Conservation (phyloP, 2,329 filamentous ascomycete species). For the Bipolaris sorokiniana region DNA sequence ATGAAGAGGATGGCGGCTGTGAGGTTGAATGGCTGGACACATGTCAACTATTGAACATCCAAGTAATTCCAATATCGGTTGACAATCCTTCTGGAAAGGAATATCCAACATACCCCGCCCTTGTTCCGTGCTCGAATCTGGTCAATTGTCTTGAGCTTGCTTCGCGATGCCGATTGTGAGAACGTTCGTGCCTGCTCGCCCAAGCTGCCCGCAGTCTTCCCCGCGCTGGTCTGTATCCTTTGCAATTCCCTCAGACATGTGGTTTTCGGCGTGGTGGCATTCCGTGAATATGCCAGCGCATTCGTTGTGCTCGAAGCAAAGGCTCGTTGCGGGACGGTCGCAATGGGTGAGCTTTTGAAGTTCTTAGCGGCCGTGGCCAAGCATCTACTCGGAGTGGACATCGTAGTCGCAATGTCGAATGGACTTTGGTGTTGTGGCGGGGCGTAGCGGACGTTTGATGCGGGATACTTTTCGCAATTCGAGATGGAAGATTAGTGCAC, state of each 20-base stretch:
- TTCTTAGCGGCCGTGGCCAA: conserved; percentile 26
- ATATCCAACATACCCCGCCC: conserved; percentile 37
- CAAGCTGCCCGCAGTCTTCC: conserved; percentile 7
- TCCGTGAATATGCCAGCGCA: conserved; percentile 18
- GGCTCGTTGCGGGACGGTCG: conserved; percentile 33
- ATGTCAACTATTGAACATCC: conserved; percentile 11
- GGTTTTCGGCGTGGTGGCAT: conserved; percentile 11
- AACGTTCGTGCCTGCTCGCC: conserved; percentile 31
- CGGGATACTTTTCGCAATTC: conserved; percentile 21
- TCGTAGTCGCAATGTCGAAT: conserved; percentile 21
- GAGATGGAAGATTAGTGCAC: conserved; percentile 16
- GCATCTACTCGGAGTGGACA: conserved; percentile 39
- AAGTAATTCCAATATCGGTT: background rate
- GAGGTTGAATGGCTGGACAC: conserved; percentile 84
- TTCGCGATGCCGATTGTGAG: conserved; percentile 36
- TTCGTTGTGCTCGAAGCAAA: conserved; percentile 30
- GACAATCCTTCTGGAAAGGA: background rate
- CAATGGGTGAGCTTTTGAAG: conserved; percentile 17
- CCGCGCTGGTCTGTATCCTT: conserved; percentile 1
- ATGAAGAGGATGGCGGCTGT: conserved; percentile 89
- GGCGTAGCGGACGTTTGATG: conserved; percentile 7
- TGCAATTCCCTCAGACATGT: conserved; percentile 23
- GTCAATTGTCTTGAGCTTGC: conserved; percentile 46
- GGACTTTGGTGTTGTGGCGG: conserved; percentile 9
- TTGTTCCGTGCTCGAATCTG: conserved; percentile 45